Evolutionary conservation across 2,329 filamentous ascomycete species (phyloP), one percentile per base, ranked within the genome.

Genomic region (Fusarium ambrosium): DNA sequence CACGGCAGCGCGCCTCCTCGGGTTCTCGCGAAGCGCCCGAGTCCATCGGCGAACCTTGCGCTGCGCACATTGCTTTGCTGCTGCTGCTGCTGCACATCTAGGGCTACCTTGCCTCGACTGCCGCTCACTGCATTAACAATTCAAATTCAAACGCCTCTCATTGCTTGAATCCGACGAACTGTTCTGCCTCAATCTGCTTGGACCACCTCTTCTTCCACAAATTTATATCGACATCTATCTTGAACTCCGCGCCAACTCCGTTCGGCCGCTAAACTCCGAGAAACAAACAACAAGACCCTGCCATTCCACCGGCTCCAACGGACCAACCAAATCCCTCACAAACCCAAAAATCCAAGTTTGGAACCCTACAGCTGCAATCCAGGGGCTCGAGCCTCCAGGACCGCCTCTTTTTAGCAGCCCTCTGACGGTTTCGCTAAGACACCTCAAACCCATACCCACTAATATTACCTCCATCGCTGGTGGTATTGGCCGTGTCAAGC

Each of bases 401-500:
- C 62, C 34, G 27, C 29, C n/a, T 58, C 34, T 24, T 48, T 59
- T 59, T 22, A 70, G 27, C 61, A 43, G 27, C 39, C 39, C 45
- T 62, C 55, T 68, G 68, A 68, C 51, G 60, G 62, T 34, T 60
- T 70, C 68, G 55, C 61, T 69, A 24, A 59, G 51, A 27, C 63
- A 55, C 60, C 62, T 68, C 29, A 36, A 62, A 20, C 39, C 65
- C 29, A 43, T 74, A 72, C 65, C 72, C 73, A 75, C 77, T 76
- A 70, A 77, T 48, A 39, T 59, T 48, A 53, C 70, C 58, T 67
- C 64, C 32, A 56, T 29, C 74, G 43, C 60, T 53, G 56, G 67
- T 76, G 62, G 74, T 53, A 73, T 73, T 76, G 65, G 67, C 65
- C 67, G 66, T 71, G 59, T 71, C 39, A 66, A 70, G 60, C 71